Percentiles rank a stretch among this genome's conserved stretches.
Conservation (phyloP, 495 filamentous ascomycete species). For the Parmelia sp. region DNA sequence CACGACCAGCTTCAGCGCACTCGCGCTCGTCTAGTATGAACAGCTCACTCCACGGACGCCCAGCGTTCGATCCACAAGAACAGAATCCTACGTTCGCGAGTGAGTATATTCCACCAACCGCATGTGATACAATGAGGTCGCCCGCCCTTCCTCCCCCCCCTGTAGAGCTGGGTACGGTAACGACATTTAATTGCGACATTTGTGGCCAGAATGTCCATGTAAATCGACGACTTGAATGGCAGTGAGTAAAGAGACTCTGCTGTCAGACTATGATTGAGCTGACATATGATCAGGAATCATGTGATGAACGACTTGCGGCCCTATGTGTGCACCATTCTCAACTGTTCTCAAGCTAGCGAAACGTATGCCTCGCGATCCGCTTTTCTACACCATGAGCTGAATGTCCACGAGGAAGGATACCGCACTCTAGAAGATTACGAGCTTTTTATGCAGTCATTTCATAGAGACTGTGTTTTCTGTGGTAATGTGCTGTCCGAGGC, state of each 20-base stretch:
- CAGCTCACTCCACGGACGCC: not conserved
- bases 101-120: too few species aligned
- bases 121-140: not conserved
- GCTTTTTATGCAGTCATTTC: too few species aligned
- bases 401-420: too few species aligned
- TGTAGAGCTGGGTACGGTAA: not conserved
- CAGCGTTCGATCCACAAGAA: not conserved
- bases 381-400: constrained; percentile 2
- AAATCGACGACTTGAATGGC: constrained; percentile 16
- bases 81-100: not conserved
- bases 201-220: constrained; percentile 15
- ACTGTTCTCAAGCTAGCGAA: constrained; percentile 1
- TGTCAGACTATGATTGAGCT: not conserved
- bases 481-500: too few species aligned
- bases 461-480: not conserved
- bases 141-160: constrained; percentile 12
- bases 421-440: too few species aligned
- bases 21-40: constrained; percentile 1
- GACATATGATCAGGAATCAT: constrained; percentile 11
- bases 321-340: constrained; percentile 15
- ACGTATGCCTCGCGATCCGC: not conserved
- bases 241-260: constrained; percentile 9
- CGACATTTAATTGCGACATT: constrained; percentile 21
- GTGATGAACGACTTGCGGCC: constrained; percentile 18
- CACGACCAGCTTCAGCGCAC: not conserved